Base-by-base conservation (phyloP, 495 filamentous ascomycete genomes). In the Endocarpon pusillum region DNA sequence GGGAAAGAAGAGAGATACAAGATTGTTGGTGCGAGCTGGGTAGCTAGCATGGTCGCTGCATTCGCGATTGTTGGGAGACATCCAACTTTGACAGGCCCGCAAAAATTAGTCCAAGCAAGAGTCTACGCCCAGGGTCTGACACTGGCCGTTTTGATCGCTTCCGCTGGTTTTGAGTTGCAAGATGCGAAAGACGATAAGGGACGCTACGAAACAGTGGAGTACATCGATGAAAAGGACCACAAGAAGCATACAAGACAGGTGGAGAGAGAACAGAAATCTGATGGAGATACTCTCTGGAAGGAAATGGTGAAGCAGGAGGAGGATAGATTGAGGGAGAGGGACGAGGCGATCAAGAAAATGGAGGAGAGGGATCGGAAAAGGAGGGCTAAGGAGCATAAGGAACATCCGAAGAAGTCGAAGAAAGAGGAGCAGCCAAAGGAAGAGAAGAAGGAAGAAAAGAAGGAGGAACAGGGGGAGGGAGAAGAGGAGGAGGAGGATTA, bases 61-160 rank as follows among this genome's bases (percentile, higher is more conserved):
- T 65, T 94, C 19, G 76, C 60, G 25, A 45, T 93, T 7, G 87
- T 94, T 26, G 67, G 76, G 34, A 67, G 81, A 39, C 86, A 81
- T 55, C 71, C 67, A 32, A 84, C 80, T 55, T 55, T 96, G 4
- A 71, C 64, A 14, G 70, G 67, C 1, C 53, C 64, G 43, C 89
- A 97, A 69, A 97, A 97, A 65, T 62, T 97, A 18, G 89, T 97
- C 14, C 89, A 97, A 66, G 91, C 91, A 7, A 74, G 89, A 65
- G 78, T 97, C 40, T 96, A 96, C 59, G 89, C 89, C n/a, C 89
- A 97, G 61, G 85, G 84, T 11, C 58, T 94, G 46, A 94, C 89
- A 32, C 58, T 97, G 12, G 81, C 79, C 48, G 82, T 96, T 34
- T 58, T 97, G 39, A 62, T 93, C 45, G 83, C 81, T 20, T 80